Percentiles rank a stretch among this genome's conserved stretches.
These are phyloP conservation scores for Candida insectalens DNA, from an alignment of 805 yeast species.

Conservation along the genomic window DNA sequence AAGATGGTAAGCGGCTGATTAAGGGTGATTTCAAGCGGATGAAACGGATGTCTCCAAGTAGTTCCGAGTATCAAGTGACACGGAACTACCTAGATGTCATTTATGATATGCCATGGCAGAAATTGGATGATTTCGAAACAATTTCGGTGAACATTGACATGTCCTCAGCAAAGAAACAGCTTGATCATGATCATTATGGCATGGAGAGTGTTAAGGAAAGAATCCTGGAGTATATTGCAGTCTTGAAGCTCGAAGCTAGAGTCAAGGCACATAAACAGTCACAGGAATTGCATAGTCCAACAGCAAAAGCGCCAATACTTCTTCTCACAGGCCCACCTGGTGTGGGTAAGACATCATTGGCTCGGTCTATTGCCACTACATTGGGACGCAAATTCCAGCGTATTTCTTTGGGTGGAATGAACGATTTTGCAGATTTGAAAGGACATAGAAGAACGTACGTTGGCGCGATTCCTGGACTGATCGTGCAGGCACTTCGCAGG, in stretches of 20 bases:
- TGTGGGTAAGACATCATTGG: slow-evolving; percentile 83
- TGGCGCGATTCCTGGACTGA: slow-evolving; percentile 85
- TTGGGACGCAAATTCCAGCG: slow-evolving; percentile 70
- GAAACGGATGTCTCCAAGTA: slow-evolving; percentile 42
- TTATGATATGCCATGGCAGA: slow-evolving; percentile 52
- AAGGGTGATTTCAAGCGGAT: slow-evolving; percentile 46
- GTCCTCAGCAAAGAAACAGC: slow-evolving; percentile 38
- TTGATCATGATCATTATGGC: slow-evolving; percentile 76
- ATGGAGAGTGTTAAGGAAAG: slow-evolving; percentile 65
- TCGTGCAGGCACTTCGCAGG: slow-evolving; percentile 68
- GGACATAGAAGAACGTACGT: slow-evolving; percentile 90
- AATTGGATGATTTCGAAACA: slow-evolving; percentile 17
- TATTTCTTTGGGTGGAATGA: slow-evolving; percentile 77
- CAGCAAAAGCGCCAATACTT: slow-evolving; percentile 54
- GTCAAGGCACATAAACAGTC: slow-evolving; percentile 5
- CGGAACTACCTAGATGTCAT: slow-evolving; percentile 57
- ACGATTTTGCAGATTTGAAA: slow-evolving; percentile 81
- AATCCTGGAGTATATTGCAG: slow-evolving; percentile 70
- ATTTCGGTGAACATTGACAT: slow-evolving; percentile 34
- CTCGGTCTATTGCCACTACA: slow-evolving; percentile 69
- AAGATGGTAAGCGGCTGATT: slow-evolving; percentile 32
- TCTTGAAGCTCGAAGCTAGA: slow-evolving; percentile 44
- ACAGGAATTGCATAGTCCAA: not conserved
- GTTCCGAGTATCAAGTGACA: slow-evolving; percentile 56
- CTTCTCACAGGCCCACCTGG: slow-evolving; percentile 91